These are phyloP conservation scores for Aspergillus novoparasiticus DNA, from an alignment of 2,329 filamentous ascomycete species.

Conservation along the genomic window DNA sequence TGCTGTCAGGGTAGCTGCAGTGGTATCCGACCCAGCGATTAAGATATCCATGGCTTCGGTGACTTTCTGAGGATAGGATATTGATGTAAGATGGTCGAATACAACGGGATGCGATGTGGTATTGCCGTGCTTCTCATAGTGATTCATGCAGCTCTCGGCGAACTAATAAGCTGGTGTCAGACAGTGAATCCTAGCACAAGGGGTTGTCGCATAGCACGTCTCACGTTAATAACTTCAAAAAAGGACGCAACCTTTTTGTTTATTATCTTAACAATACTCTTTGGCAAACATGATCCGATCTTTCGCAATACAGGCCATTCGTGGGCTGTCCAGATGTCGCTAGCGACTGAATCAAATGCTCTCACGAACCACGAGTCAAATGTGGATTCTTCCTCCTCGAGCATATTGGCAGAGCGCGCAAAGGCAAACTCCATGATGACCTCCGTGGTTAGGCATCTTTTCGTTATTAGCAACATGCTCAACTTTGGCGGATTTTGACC, in stretches of 20 bases:
- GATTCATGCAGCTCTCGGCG: conserved; percentile 5
- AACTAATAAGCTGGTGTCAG: not conserved
- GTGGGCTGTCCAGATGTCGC: not conserved
- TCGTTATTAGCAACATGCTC: not conserved
- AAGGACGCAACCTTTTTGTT: not conserved
- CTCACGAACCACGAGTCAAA: conserved; percentile 6
- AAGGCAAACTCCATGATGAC: conserved; percentile 13
- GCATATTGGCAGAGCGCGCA: conserved; percentile 6
- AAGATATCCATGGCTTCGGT: conserved; percentile 13
- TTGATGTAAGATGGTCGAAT: conserved; percentile 6
- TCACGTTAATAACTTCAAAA: not conserved
- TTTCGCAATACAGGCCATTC: not conserved
- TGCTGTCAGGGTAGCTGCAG: conserved; percentile 13
- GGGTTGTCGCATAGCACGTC: not conserved
- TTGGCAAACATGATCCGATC: not conserved
- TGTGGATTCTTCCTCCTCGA: not conserved
- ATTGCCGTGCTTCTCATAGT: conserved; percentile 3
- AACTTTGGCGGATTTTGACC: not conserved
- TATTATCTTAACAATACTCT: not conserved
- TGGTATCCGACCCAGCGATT: conserved; percentile 14
- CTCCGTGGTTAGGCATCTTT: conserved; percentile 9
- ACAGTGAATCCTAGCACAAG: not conserved
- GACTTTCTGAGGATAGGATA: conserved; percentile 7
- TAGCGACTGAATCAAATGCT: conserved; percentile 3
- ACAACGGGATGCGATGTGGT: conserved; percentile 11